Evolutionary conservation across 2,329 filamentous ascomycete species (phyloP), one percentile per base, ranked within the genome.

Genomic region (Penicillium paneum): DNA sequence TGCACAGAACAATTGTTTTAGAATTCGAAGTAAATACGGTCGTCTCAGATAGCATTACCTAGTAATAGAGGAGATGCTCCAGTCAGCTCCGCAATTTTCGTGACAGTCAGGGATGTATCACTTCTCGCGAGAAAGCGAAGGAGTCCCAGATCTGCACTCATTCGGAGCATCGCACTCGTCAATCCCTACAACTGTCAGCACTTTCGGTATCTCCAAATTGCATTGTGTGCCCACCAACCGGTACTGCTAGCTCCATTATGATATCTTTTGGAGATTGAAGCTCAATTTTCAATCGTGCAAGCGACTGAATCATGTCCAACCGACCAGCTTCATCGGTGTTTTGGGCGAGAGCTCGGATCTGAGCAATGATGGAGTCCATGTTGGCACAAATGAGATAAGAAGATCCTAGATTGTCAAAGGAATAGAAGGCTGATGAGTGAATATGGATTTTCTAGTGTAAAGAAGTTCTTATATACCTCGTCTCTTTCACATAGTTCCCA

Each of bases 321-420:
- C 60, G 61, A 19, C 55, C 59, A 7, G 44, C 58, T 21, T 64
- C 59, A 55, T 65, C 59, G 43, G 62, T 50, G 1, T 50, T 50
- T 41, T 58, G 31, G 15, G 58, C 61, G 35, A 67, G 43, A 11
- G 42, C 31, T 10, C 49, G 54, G 31, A 67, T 58, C 41, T 63
- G 61, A 47, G 55, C 31, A 42, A 58, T n/a, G 24, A 61, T 56
- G n/a, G 58, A 31, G 24, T 64, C 56, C 61, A 64, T 64, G 13
- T 49, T 54, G 45, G 36, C 13, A 34, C 2, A 26, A 46, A 28
- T 10, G 28, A 21, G 21, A 12, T 8, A 19, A 19, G 12, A 15
- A 10, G 2, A 15, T 21, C 21, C 31, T 19, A 7, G n/a, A 4
- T 13, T 12, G 8, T 12, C 28, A 0, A 13, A 15, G 3, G 11